Evolutionary conservation across 768 basidiomycete species (phyloP).

Genomic region (Phanerodontia chrysosporium): DNA sequence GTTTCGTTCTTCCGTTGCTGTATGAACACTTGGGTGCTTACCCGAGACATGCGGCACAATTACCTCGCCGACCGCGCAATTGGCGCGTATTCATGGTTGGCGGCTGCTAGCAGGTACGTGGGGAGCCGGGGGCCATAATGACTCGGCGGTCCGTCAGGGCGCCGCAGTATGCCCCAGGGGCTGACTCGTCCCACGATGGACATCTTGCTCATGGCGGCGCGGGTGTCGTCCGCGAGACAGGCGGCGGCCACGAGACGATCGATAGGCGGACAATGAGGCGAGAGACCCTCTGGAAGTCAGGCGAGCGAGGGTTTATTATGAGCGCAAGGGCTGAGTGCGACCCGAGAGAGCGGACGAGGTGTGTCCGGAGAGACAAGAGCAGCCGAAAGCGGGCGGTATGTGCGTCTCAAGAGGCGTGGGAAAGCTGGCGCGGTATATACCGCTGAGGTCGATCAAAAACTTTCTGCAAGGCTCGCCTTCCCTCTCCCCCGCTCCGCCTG

Average conservation of each 20-base stretch:
- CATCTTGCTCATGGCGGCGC: background rate
- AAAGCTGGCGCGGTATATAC: slow-evolving; percentile 10
- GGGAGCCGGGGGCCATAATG: background rate
- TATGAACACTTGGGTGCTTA: background rate
- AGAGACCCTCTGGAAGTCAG: background rate
- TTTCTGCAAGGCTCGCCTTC: slow-evolving; percentile 15
- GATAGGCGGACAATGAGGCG: background rate
- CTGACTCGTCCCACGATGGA: background rate
- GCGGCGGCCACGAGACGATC: background rate
- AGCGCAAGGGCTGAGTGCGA: background rate
- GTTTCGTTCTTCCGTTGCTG: background rate
- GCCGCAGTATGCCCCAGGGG: background rate
- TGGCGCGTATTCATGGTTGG: background rate
- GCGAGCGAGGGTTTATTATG: background rate
- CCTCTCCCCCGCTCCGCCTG: slow-evolving; percentile 10
- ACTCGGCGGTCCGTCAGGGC: background rate
- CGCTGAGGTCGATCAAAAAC: background rate
- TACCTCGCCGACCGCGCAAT: background rate
- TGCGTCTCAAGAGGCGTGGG: slow-evolving; percentile 6
- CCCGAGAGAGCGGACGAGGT: background rate
- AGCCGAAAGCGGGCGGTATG: background rate
- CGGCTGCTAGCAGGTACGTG: background rate
- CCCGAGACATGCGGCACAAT: background rate
- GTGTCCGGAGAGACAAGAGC: background rate
- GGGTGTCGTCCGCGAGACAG: background rate